Percentiles rank a stretch among this genome's conserved stretches.
Conservation (phyloP, 352 stramenopile genomes). For the Thraustotheca clavata region DNA sequence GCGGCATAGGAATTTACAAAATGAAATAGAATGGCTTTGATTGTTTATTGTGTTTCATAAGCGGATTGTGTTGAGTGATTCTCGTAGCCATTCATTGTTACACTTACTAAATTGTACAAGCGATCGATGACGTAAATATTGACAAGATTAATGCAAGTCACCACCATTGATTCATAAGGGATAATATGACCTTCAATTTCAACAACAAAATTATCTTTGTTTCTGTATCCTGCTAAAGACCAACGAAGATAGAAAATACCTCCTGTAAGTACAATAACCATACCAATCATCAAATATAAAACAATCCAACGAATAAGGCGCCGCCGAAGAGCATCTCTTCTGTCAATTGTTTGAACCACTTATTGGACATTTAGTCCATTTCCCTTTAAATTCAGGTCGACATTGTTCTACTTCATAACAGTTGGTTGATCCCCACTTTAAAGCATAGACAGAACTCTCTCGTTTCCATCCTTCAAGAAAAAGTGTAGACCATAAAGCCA, state of each 20-base stretch:
- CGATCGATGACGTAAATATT: slow-evolving; percentile 89
- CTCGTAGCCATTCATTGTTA: slow-evolving; percentile 87
- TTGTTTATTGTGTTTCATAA: slow-evolving; percentile 89
- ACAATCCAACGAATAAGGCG: slow-evolving; percentile 71
- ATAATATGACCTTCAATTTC: slow-evolving; percentile 37
- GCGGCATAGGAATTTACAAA: slow-evolving; percentile 94
- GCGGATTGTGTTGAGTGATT: slow-evolving; percentile 87
- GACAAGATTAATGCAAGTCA: slow-evolving; percentile 57
- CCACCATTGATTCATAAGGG: slow-evolving; percentile 45
- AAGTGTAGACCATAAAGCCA: slow-evolving; percentile 84
- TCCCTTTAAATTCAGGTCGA: slow-evolving; percentile 65
- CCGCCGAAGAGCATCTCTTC: slow-evolving; percentile 57
- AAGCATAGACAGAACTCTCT: slow-evolving; percentile 58
- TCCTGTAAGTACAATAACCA: slow-evolving; percentile 64
- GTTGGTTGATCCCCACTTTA: slow-evolving; percentile 78
- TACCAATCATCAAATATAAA: slow-evolving; percentile 62
- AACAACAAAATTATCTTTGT: slow-evolving; percentile 47
- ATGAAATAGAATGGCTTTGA: slow-evolving; percentile 94
- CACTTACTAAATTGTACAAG: slow-evolving; percentile 85
- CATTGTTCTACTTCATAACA: slow-evolving; percentile 58
- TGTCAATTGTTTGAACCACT: slow-evolving; percentile 53
- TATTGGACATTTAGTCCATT: slow-evolving; percentile 66
- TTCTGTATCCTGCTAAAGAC: slow-evolving; percentile 50
- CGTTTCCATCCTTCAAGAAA: slow-evolving; percentile 89
- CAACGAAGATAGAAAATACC: slow-evolving; percentile 74